Evolutionary conservation across 148 eudicot species (phyloP), one percentile per base, ranked within the genome.

Genomic region (Dianthus caryophyllus): DNA sequence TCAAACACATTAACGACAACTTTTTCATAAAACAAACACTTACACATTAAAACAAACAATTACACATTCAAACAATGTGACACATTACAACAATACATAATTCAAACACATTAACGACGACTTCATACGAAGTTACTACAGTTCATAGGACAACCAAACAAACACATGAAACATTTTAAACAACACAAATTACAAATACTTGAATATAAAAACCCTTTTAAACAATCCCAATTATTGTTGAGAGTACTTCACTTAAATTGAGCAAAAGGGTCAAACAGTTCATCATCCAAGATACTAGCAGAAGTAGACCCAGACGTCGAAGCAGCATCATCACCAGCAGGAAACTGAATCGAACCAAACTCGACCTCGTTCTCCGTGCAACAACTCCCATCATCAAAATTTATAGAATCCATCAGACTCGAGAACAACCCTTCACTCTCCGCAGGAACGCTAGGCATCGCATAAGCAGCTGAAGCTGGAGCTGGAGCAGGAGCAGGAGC

Each of bases 181-280:
- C 38, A 33, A 33, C 38, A 2, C 38, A 33, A 33, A 33, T n/a
- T n/a, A n/a, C 10, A 41, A 9, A 4, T 9, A 41, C 44, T 33
- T 41, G 44, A 41, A 9, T 41, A 41, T 7, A 50, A 53, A n/a
- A 2, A 33, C 38, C 38, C 38, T 2, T 2, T 33, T 33, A 33
- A 2, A 3, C 38, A 33, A n/a, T n/a, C 7, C 38, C 38, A 33
- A 33, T 33, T 33, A 33, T 7, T 33, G 7, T 3, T 2, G 7
- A 3, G 7, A 16, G 9, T 1, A 27, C 10, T 4, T 71, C 68
- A 64, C 68, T 64, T 71, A 20, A 71, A 71, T 16, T 18, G 30
- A 46, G 30, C 26, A 29, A 71, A 13, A n/a, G 51, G 67, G 67
- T 71, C 63, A 41, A 39, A 25, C 44, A n/a, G 26, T 14, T 63